A percentile compares a stretch with the other conserved stretches of the same genome.
Evolutionary conservation across 345 rosid genomes (phyloP).

Genomic region (Gynandropsis gynandra): DNA sequence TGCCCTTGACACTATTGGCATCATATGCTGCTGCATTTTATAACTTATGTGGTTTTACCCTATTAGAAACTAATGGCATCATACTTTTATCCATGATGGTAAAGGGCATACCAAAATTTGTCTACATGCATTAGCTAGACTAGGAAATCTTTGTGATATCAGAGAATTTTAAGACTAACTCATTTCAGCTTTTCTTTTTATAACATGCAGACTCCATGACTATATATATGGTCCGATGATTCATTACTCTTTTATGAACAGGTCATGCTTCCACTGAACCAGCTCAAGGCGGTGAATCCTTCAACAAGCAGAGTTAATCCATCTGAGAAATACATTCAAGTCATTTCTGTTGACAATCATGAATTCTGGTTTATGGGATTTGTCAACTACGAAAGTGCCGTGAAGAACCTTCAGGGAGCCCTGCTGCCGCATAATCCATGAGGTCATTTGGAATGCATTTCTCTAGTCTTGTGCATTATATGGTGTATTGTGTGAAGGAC

Average conservation of each 20-base stretch:
- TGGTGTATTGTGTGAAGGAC: not conserved
- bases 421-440: slow-evolving; percentile 31
- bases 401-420: slow-evolving; percentile 58
- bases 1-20: too few relatives aligned
- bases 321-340: slow-evolving; percentile 74
- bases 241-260: slow-evolving; percentile 10
- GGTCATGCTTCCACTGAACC: slow-evolving; percentile 68
- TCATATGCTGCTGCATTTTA: too few relatives aligned
- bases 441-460: not conserved
- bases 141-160: too few relatives aligned
- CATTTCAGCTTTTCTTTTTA: not conserved
- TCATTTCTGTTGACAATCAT: slow-evolving; percentile 70
- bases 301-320: slow-evolving; percentile 69
- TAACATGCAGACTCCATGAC: not conserved
- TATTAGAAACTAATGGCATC: too few relatives aligned
- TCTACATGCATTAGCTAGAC: too few relatives aligned
- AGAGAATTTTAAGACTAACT: not conserved
- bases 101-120: too few relatives aligned
- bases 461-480: not conserved
- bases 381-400: slow-evolving; percentile 70
- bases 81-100: too few relatives aligned
- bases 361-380: slow-evolving; percentile 96
- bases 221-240: slow-evolving; percentile 4
- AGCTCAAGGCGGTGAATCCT: slow-evolving; percentile 69
- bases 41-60: too few relatives aligned